phyloP scores from a whole-genome alignment of 2,329 filamentous ascomycete species.

The Stachybotrys chartarum region DNA sequence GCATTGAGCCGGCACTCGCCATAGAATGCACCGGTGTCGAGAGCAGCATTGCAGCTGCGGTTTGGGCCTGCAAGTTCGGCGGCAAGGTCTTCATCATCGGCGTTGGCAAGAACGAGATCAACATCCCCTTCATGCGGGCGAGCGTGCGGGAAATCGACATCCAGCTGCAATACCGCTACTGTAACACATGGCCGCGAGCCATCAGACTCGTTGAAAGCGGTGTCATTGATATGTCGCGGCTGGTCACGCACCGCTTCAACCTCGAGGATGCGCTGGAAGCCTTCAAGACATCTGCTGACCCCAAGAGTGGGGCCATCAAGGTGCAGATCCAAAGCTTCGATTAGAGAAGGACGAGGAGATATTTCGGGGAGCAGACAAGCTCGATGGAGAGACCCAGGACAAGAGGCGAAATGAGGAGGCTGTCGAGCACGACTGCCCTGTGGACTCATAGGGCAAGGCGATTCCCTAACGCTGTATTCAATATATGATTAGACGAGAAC shows the following conservation, averaged over 20 bases:
- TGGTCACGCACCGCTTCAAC: constrained; percentile 83
- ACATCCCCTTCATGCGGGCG: constrained; percentile 88
- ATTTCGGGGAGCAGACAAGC: neutral
- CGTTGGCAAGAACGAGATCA: constrained; percentile 92
- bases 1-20: constrained; percentile 71
- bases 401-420: too few relatives aligned
- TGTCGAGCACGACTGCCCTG: neutral
- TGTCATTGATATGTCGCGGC: constrained; percentile 69
- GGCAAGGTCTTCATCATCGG: constrained; percentile 97
- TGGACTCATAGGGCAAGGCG: neutral
- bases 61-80: constrained; percentile 88
- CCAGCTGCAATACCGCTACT: constrained; percentile 94
- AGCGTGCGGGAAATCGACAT: constrained; percentile 89
- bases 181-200: constrained; percentile 91
- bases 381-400: too few relatives aligned
- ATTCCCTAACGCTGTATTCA: neutral
- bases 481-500: neutral
- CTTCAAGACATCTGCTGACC: constrained; percentile 81
- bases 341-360: constrained; percentile 15
- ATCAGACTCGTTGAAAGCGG: constrained; percentile 82
- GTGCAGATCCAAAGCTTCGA: constrained; percentile 79
- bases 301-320: constrained; percentile 94
- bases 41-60: constrained; percentile 76
- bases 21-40: constrained; percentile 96
- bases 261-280: constrained; percentile 84